Base-by-base conservation (phyloP, 164 flowering plant genomes). In the Santalum album region DNA sequence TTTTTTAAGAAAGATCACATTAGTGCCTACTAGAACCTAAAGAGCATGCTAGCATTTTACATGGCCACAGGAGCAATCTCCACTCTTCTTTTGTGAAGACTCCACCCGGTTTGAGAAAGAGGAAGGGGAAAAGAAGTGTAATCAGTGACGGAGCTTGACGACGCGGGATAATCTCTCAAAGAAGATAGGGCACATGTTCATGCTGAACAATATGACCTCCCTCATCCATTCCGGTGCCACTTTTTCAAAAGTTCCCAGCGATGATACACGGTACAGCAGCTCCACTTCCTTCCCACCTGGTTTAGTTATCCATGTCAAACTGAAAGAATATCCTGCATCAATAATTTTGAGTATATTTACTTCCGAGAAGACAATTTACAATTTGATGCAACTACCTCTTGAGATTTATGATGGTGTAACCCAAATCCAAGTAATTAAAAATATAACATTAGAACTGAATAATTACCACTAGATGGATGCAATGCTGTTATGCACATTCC, bases 191-290 rank as follows among this genome's bases (percentile, higher is more conserved):
- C 85, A 86, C 96, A 90, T 88, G 53, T 67, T 72, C 35, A 60
- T 64, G 69, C 82, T 73, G 64, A 90, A 87, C 48, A 78, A 69
- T 2, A 90, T 22, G 29, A 54, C 81, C 46, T 86, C 90, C 65
- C 73, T 71, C 98, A 91, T 91, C 91, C 91, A 91, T 38, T 73
- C 92, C 34, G 87, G 90, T 29, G 96, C 98, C 19, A 88, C 75
- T 57, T 81, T 78, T 51, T 79, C 90, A 25, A 86, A 72, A 9
- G 90, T 88, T 21, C 98, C 98, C 61, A 88, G 32, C 1, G 98
- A 82, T 46, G 56, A 26, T 1, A 76, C 82, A 14, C 61, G 78
- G 70, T 83, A 86, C 35, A 78, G 51, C 51, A 88, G 54, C 68
- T 84, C 85, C 1, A 47, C 55, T 63, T 76, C 84, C 32, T 69